These are phyloP conservation scores for Penicillium sp. DNA, from an alignment of 2,329 filamentous ascomycete species.

Conservation along the genomic window DNA sequence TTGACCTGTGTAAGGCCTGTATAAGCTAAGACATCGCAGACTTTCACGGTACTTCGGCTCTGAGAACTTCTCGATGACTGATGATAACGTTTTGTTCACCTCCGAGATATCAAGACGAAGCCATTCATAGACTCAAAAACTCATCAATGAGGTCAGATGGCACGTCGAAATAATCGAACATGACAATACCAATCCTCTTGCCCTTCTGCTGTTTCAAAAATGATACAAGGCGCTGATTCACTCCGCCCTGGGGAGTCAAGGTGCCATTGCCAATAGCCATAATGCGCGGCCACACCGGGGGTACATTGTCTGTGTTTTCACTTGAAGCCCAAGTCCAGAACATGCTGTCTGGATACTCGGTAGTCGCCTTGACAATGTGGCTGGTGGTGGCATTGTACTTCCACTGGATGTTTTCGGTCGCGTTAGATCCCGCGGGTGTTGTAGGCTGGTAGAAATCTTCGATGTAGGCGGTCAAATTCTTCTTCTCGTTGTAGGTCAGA, in stretches of 20 bases:
- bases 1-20: no score
- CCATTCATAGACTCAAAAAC: slow-evolving; percentile 31
- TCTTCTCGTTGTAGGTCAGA: slow-evolving; percentile 42
- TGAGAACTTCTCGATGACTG: not conserved
- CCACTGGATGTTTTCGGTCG: slow-evolving; percentile 41
- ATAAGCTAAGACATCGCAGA: not conserved
- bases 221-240: slow-evolving; percentile 45
- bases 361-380: slow-evolving; percentile 42
- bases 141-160: slow-evolving; percentile 43
- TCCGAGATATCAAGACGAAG: not conserved
- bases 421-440: slow-evolving; percentile 28
- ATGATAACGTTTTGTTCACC: not conserved
- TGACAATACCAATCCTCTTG: slow-evolving; percentile 51
- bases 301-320: slow-evolving; percentile 41
- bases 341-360: slow-evolving; percentile 35
- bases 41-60: not conserved
- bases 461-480: slow-evolving; percentile 45
- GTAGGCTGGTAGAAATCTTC: slow-evolving; percentile 51
- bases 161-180: slow-evolving; percentile 53
- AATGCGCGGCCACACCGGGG: slow-evolving; percentile 43
- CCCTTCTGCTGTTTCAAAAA: slow-evolving; percentile 40
- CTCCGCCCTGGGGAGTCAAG: slow-evolving; percentile 41
- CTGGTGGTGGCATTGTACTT: slow-evolving; percentile 47
- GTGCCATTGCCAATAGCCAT: slow-evolving; percentile 48
- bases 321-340: slow-evolving; percentile 52